Evolutionary conservation across 352 stramenopile species (phyloP), one percentile per base, ranked within the genome.

Genomic region (Globisporangium sylvaticum): DNA sequence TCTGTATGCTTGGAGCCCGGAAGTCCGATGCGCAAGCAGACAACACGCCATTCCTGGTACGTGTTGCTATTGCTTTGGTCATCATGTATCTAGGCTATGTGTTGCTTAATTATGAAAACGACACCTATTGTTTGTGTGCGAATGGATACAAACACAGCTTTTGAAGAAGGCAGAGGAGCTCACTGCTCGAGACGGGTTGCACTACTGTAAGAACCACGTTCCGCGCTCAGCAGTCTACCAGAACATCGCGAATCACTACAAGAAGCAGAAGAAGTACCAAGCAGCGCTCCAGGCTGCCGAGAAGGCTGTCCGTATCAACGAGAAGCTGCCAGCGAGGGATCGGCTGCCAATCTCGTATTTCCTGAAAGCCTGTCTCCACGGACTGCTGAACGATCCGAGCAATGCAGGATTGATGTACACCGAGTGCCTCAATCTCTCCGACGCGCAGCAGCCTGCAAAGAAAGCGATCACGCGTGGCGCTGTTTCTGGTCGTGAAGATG

Each of bases 191-290:
- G 77, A 89, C 50, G 82, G 82, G 48, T 59, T 91, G 1, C 76
- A 87, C 20, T 91, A 91, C 58, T 89, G 80, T 59, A 91, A 90
- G 62, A 79, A 84, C 9, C 64, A 77, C 2, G 67, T 88, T 5
- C 83, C 90, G 37, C 81, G 83, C 12, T 79, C 73, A 62, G 76
- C 76, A 12, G 78, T 91, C 2, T 90, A 87, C 48, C 80, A 90
- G 32, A 81, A 81, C 29, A 71, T 91, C 14, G 79, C 83, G 2
- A 85, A 83, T 44, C 81, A 91, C 67, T 91, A 87, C 80, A 91
- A 90, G 72, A 88, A 84, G 66, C 79, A 87, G 65, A 89, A 90
- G 60, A 91, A 91, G 42, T 80, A 84, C 20, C 78, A 91, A 34
- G 83, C 81, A 4, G 81, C 81, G 8, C 71, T 91, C 1, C 83